Conservation (phyloP, 257 asterid genomes). For the Rehmannia glutinosa region DNA sequence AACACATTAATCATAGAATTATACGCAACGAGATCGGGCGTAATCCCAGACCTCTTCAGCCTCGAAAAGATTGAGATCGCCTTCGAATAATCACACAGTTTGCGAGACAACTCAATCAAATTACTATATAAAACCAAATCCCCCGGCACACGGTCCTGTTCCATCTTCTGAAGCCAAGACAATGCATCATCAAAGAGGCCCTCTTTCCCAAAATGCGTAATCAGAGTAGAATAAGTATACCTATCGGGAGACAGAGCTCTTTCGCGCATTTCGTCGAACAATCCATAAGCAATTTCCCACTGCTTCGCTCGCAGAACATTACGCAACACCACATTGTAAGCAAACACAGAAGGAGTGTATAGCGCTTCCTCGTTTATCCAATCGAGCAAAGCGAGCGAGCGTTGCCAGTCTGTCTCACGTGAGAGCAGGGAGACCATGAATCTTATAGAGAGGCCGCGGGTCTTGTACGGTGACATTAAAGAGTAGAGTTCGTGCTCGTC, state of each 20-base stretch:
- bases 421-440: conserved; percentile 85
- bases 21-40: conserved; percentile 83
- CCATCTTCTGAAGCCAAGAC: conserved; percentile 98
- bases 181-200: conserved; percentile 86
- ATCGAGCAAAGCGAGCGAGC: conserved; percentile 87
- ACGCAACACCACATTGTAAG: conserved; percentile 88
- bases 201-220: conserved; percentile 80
- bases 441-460: conserved; percentile 52
- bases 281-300: conserved; percentile 69
- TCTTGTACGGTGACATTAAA: conserved; percentile 62
- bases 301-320: conserved; percentile 78
- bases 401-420: conserved; percentile 81
- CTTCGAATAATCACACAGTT: conserved; percentile 72
- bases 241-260: conserved; percentile 74
- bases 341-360: conserved; percentile 79
- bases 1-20: conserved; percentile 89
- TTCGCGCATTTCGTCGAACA: conserved; percentile 95
- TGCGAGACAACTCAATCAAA: conserved; percentile 84
- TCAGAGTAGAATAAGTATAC: conserved; percentile 84
- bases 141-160: conserved; percentile 69
- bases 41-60: conserved; percentile 68
- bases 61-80: conserved; percentile 78
- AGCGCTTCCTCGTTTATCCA: conserved; percentile 81
- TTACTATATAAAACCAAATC: conserved; percentile 86
- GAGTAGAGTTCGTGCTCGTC: conserved; percentile 68